Evolutionary conservation across 2,329 filamentous ascomycete genomes (phyloP).

Genomic region (Cladosporium sphaerospermum): DNA sequence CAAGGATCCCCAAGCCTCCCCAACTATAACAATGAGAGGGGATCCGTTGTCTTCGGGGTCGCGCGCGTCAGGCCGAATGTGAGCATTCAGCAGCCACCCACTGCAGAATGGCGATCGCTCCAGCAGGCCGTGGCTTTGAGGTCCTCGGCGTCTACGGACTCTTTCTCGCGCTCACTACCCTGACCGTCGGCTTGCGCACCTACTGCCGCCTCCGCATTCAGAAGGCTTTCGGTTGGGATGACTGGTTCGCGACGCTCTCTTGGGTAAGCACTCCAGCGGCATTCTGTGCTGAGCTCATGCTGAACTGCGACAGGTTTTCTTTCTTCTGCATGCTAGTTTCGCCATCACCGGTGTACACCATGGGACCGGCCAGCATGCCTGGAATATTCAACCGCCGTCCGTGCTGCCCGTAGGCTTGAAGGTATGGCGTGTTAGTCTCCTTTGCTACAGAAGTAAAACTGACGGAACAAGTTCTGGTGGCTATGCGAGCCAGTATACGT

Average conservation of each 20-base stretch:
- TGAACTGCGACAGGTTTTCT: conserved; percentile 11
- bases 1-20: no score
- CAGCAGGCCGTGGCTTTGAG: conserved; percentile 11
- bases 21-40: no score
- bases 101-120: conserved; percentile 8
- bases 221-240: conserved; percentile 11
- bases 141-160: conserved; percentile 11
- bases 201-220: conserved; percentile 11
- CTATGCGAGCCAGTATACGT: conserved; percentile 27
- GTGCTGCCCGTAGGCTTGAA: conserved; percentile 13
- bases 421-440: not conserved
- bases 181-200: conserved; percentile 11
- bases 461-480: conserved; percentile 25
- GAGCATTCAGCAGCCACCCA: not conserved
- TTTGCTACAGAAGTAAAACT: not conserved
- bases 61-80: not conserved
- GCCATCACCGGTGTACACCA: conserved; percentile 14
- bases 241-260: conserved; percentile 10
- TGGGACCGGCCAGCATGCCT: conserved; percentile 14
- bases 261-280: conserved; percentile 3
- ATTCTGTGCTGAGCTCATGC: not conserved
- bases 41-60: no score
- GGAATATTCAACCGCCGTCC: conserved; percentile 11
- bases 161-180: conserved; percentile 12
- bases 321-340: conserved; percentile 12